phyloP scores from a whole-genome alignment of 441 rosid species.

The Populus hybrid region DNA sequence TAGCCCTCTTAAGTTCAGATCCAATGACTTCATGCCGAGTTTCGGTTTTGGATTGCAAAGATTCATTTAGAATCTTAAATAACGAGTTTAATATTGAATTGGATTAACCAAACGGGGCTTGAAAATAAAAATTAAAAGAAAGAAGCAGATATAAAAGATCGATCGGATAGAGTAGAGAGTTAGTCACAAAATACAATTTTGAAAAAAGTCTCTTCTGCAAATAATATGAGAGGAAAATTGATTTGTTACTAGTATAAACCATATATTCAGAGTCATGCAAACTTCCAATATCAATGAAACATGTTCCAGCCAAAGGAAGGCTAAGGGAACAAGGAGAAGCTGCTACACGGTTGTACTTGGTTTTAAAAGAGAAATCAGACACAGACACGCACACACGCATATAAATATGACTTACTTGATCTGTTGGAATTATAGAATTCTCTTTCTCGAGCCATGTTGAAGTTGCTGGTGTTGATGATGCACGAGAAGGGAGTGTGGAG shows the following conservation, averaged over 20 bases:
- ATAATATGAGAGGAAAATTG: not conserved
- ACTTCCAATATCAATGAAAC: not conserved
- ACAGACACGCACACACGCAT: not conserved
- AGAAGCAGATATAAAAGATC: not conserved
- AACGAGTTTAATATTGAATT: not conserved
- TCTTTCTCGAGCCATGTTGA: not conserved
- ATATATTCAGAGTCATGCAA: not conserved
- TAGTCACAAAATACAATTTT: not conserved
- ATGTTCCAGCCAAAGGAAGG: not conserved
- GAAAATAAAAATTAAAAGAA: not conserved
- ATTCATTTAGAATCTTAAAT: not conserved
- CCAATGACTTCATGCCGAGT: conserved; percentile 17
- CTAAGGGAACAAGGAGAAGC: not conserved
- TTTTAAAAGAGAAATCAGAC: not conserved
- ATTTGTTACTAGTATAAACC: not conserved
- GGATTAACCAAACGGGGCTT: not conserved
- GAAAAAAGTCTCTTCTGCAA: not conserved
- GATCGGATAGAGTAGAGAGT: not conserved
- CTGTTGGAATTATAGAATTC: not conserved
- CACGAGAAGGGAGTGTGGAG: not conserved
- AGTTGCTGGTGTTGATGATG: not conserved
- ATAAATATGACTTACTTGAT: not conserved
- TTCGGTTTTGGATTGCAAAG: conserved; percentile 7
- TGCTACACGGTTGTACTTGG: not conserved
- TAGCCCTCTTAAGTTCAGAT: conserved; percentile 28